Evolutionary conservation across 306 rosid species (phyloP), one percentile per base, ranked within the genome.

Genomic region (Sophora flavescens): DNA sequence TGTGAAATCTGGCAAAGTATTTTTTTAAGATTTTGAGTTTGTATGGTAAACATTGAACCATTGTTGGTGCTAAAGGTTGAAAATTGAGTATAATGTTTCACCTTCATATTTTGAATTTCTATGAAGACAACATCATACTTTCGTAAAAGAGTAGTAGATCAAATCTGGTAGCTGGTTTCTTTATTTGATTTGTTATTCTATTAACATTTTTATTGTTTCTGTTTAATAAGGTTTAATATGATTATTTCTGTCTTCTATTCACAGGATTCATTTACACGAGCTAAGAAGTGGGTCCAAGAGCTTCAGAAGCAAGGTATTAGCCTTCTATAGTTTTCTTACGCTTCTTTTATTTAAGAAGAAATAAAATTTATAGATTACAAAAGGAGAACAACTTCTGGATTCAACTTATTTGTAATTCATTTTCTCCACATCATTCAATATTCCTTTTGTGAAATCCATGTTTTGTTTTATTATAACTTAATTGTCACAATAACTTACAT

Each of bases 271-370:
- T 87, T 84, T 60, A 28, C 85, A 17, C 88, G 91, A 56, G 91
- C 91, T 54, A 87, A 82, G 84, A 87, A 87, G 67, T 87, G 91
- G 91, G 91, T 87, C 70, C 87, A 87, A 82, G 91, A 87, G 81
- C 91, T 87, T 84, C 91, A 87, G 67, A 87, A 84, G 80, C 91
- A 87, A 87, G 91, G 91, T 87, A 76, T 74, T 79, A 72, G 50
- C 75, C 50, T 57, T 62, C 66, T 53, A 9, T 53, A 32, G 39
- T 57, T 73, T 74, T 60, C 32, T 62, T 4, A 41, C 45, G 35
- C 10, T 53, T 52, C 14, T 16, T 71, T 39, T 70, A 67, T 11
- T 48, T n/a, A 2, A 13, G 47, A 60, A 53, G 42, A 52, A 66
- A 39, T 50, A 12, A 17, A 83, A 15, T 50, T 8, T 57, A 30